These are phyloP conservation scores for Papilionanthe hybrid DNA, from an alignment of 116 monocot species.

Conservation along the genomic window DNA sequence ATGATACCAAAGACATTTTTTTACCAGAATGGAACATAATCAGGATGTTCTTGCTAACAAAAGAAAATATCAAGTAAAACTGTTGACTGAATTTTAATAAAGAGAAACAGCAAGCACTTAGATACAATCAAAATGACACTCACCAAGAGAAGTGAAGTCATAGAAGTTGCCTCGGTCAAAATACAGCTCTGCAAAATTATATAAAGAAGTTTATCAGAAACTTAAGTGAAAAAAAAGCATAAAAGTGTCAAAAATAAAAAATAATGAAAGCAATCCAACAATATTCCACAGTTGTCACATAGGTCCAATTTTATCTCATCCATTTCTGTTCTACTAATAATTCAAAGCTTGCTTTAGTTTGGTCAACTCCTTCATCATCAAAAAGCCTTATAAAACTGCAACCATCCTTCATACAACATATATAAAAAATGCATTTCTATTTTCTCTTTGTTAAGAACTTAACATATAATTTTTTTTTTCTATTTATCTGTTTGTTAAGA, in stretches of 20 bases:
- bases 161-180: slow-evolving; percentile 94
- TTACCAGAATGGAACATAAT: no score
- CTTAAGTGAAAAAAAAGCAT: not conserved
- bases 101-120: not conserved
- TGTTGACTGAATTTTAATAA: not conserved
- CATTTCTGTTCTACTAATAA: not conserved
- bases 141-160: slow-evolving; percentile 93
- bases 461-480: not conserved
- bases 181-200: slow-evolving; percentile 77
- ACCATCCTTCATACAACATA: not conserved
- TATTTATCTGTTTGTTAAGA: no score
- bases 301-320: not conserved
- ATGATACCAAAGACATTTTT: not conserved
- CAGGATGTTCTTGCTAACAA: no score
- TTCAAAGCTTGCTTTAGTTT: not conserved
- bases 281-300: not conserved
- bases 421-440: not conserved
- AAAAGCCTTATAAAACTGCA: not conserved
- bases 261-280: not conserved
- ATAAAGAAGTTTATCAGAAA: slow-evolving; percentile 1
- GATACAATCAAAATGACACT: slow-evolving; percentile 6
- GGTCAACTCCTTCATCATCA: not conserved
- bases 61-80: not conserved
- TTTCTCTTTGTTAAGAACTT: not conserved
- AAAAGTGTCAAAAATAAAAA: not conserved